Base-by-base conservation (phyloP, 1,284 basidiomycete species). In the Blastosporella zonata region DNA sequence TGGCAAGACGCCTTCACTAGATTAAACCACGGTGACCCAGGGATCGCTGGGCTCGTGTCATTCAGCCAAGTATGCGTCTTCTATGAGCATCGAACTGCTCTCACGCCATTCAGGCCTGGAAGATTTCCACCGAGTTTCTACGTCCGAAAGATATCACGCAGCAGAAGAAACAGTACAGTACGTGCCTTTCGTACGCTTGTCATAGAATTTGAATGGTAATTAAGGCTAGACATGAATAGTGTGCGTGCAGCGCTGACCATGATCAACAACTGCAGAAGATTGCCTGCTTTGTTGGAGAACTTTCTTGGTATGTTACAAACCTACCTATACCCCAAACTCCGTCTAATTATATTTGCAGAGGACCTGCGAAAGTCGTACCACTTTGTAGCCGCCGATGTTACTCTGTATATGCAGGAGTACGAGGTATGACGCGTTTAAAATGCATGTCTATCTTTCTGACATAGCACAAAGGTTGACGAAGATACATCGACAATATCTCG, bases 1-100 rank as follows among this genome's bases (percentile, higher is more conserved):
- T 89, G 86, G 86, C 81, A 86, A 55, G 76, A 82, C 23, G 72
- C 82, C 0, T 87, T 88, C 60, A 66, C 71, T 15, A 75, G 82
- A 17, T 68, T 89, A 42, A 89, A 89, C 59, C 73, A 76, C 20
- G 67, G 69, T 8, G 70, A 82, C 39, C 77, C 77, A 37, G 85
- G 85, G 5, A 85, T 87, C 49, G 66, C 77, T 8, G 86, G 87
- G 8, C 70, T 89, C 7, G 68, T 87, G 60, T 64, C 67, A 2
- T 86, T 84, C 62, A 84, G 81, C 55, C 72, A 83, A 65, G 85
- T 84, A 58, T 41, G 69, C 60, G 20, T 47, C 43, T 15, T 34
- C 21, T 3, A 4, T 15, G 12, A n/a, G 10, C 2, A 12, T 9
- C 6, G 29, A 7, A 56, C 12, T 18, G 39, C 53, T 37, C 40